Evolutionary conservation across 768 basidiomycete species (phyloP).

Genomic region (Pholiota conissans): DNA sequence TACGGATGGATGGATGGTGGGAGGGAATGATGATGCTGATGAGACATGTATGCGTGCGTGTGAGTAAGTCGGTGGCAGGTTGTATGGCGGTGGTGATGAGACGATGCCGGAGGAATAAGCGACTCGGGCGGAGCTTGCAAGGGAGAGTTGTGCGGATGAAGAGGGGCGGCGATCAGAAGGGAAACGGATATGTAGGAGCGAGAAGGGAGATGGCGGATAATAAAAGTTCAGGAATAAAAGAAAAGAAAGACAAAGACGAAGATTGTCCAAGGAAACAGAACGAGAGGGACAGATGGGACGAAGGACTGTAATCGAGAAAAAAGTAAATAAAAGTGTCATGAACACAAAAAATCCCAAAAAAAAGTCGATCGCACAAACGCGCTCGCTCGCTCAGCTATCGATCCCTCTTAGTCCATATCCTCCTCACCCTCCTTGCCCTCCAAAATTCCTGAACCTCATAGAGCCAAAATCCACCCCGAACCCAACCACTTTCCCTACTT

Average conservation of each 20-base stretch:
- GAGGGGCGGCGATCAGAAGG: neutral
- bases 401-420: neutral
- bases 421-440: neutral
- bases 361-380: neutral
- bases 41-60: neutral
- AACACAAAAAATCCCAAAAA: neutral
- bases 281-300: neutral
- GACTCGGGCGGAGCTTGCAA: too few species aligned
- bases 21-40: too few species aligned
- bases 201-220: neutral
- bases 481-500: neutral
- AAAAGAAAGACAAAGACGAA: neutral
- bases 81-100: neutral
- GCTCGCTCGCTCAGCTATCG: too few species aligned
- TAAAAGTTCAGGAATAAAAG: neutral
- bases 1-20: too few species aligned
- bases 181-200: neutral
- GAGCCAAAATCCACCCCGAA: neutral
- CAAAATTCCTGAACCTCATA: neutral
- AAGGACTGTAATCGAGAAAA: neutral
- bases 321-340: neutral
- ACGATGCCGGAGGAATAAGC: too few species aligned
- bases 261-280: neutral
- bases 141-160: too few species aligned
- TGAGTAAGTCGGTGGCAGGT: neutral